Percentiles rank a stretch among this genome's conserved stretches.
phyloP scores from a whole-genome alignment of 495 filamentous ascomycete species.

The Penicillium fimorum region DNA sequence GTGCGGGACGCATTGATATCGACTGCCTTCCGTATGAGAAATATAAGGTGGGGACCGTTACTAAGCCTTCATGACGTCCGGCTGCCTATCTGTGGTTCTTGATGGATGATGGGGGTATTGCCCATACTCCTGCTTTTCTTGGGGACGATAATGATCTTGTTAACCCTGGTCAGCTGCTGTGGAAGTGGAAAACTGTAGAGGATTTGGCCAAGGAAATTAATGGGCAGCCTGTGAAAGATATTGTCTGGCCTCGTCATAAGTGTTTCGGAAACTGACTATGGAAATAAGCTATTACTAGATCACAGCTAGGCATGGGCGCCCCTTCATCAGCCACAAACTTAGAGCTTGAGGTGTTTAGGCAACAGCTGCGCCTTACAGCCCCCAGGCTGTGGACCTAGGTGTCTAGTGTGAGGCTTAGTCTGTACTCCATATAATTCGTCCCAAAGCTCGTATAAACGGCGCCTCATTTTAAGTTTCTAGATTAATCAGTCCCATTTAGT shows the following conservation, averaged over 20 bases:
- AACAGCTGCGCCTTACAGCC: background rate
- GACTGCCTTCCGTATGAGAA: slow-evolving; percentile 7
- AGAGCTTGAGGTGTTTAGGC: background rate
- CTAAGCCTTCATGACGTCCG: slow-evolving; percentile 16
- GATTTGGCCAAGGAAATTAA: slow-evolving; percentile 19
- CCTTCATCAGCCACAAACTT: background rate
- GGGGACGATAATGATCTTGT: slow-evolving; percentile 21
- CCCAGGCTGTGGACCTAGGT: background rate
- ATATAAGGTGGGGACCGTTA: slow-evolving; percentile 13
- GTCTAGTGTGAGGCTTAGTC: background rate
- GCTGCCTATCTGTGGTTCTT: slow-evolving; percentile 25
- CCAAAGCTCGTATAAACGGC: too few species aligned
- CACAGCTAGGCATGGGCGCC: background rate
- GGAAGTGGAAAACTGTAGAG: slow-evolving; percentile 23
- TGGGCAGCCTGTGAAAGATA: slow-evolving; percentile 24
- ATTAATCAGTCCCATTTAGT: background rate
- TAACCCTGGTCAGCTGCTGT: slow-evolving; percentile 11
- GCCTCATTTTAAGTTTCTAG: background rate
- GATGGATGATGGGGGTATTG: slow-evolving; percentile 26
- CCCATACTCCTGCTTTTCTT: slow-evolving; percentile 20
- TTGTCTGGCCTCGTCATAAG: slow-evolving; percentile 16
- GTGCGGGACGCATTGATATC: slow-evolving; percentile 23
- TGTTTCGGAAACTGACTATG: background rate
- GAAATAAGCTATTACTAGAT: background rate
- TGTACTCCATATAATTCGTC: background rate